Conservation (phyloP, 768 basidiomycete species). For the Gyrodon lividus region DNA sequence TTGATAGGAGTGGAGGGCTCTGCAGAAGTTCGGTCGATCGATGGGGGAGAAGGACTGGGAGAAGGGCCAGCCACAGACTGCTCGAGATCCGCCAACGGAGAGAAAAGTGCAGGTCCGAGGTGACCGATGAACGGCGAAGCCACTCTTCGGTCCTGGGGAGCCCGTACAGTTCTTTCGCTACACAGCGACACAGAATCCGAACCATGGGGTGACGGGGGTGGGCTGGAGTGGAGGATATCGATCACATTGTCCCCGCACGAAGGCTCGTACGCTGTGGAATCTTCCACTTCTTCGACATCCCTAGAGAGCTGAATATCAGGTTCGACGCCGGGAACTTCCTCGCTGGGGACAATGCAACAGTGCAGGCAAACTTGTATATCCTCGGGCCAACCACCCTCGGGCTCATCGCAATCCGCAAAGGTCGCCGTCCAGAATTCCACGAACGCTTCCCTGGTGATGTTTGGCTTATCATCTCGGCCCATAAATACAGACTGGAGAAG, state of each 20-base stretch:
- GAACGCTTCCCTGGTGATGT: slow-evolving; percentile 50
- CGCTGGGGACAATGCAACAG: slow-evolving; percentile 3
- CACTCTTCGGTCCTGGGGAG: not conserved
- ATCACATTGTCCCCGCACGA: slow-evolving; percentile 2
- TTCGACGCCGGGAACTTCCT: not conserved
- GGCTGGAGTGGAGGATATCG: slow-evolving; percentile 10
- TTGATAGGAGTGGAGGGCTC: slow-evolving; percentile 32
- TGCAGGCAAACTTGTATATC: slow-evolving; percentile 39
- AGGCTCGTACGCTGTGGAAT: slow-evolving; percentile 3
- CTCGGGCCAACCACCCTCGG: slow-evolving; percentile 54
- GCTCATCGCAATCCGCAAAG: slow-evolving; percentile 41
- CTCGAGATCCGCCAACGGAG: slow-evolving; percentile 1
- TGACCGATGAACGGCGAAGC: slow-evolving; percentile 25
- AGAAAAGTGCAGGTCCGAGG: slow-evolving; percentile 31
- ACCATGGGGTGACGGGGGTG: slow-evolving; percentile 5
- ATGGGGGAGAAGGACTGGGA: slow-evolving; percentile 7
- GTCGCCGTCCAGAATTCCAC: slow-evolving; percentile 58
- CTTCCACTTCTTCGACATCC: slow-evolving; percentile 23
- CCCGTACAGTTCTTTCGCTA: not conserved
- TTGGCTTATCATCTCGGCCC: slow-evolving; percentile 48
- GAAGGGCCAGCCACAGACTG: slow-evolving; percentile 3
- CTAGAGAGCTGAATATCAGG: slow-evolving; percentile 24
- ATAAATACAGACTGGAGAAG: slow-evolving; percentile 59
- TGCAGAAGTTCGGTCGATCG: not conserved
- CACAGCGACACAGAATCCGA: slow-evolving; percentile 4